Evolutionary conservation across 75 land plant species (phyloP).

Genomic region (Adiantum capillusveneris): DNA sequence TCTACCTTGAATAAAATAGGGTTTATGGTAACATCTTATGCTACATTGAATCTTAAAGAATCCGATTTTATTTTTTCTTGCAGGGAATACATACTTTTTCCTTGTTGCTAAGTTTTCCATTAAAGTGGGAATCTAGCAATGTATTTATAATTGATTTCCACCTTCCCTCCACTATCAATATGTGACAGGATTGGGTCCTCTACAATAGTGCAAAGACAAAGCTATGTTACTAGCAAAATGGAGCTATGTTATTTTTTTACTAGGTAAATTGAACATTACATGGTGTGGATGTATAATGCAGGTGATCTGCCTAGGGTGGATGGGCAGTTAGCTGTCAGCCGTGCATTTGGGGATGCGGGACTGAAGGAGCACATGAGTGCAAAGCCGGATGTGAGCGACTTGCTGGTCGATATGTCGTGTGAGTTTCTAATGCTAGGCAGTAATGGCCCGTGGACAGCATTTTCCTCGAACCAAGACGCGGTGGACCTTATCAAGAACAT

Average conservation of each 20-base stretch:
- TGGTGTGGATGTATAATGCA: neutral
- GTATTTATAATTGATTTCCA: too few species aligned
- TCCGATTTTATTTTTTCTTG: too few species aligned
- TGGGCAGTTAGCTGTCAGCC: neutral
- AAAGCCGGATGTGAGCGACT: conserved; percentile 29
- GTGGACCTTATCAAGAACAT: conserved; percentile 17
- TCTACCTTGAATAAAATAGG: too few species aligned
- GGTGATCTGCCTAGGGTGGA: neutral
- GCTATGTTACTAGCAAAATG: neutral
- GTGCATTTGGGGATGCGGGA: conserved; percentile 27
- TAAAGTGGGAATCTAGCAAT: too few species aligned
- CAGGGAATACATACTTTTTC: too few species aligned
- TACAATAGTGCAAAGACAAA: too few species aligned
- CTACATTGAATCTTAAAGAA: too few species aligned
- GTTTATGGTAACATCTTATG: too few species aligned
- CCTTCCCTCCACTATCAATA: too few species aligned
- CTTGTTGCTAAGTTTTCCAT: too few species aligned
- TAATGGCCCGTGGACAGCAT: conserved; percentile 29
- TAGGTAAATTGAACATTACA: too few species aligned
- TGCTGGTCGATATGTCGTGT: conserved; percentile 11
- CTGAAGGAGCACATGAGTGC: conserved; percentile 37
- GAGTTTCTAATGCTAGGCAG: conserved; percentile 33
- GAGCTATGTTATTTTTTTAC: neutral
- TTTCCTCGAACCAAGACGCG: conserved; percentile 22
- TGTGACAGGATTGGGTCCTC: too few species aligned